phyloP scores from a whole-genome alignment of 805 yeast species.

The Helenozyma baotianmanensis region DNA sequence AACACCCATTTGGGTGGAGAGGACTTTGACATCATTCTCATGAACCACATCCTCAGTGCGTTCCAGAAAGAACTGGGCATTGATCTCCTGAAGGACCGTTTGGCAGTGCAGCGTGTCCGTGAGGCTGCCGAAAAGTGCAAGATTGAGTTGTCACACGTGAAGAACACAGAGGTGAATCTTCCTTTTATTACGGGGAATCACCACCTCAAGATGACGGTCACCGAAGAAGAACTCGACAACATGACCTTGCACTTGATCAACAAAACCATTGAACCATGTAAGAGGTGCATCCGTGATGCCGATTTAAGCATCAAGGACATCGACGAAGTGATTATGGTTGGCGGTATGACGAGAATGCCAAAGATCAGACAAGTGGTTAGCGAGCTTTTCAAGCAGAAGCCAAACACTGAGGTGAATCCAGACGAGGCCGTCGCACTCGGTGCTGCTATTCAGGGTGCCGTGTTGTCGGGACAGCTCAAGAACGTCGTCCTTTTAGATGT shows the following conservation, averaged over 20 bases:
- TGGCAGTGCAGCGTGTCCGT: conserved; percentile 69
- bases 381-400: conserved; percentile 55
- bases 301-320: conserved; percentile 59
- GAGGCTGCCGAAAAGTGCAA: conserved; percentile 77
- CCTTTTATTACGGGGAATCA: conserved; percentile 65
- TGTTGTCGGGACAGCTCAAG: conserved; percentile 22
- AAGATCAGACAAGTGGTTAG: conserved; percentile 62
- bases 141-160: conserved; percentile 67
- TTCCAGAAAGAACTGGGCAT: conserved; percentile 50
- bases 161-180: conserved; percentile 56
- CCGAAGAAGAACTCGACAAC: conserved; percentile 64
- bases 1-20: conserved; percentile 85
- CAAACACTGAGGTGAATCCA: conserved; percentile 76
- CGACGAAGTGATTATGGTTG: conserved; percentile 74
- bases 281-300: conserved; percentile 71
- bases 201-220: conserved; percentile 54
- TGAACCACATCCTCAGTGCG: conserved; percentile 50
- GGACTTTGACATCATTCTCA: conserved; percentile 69
- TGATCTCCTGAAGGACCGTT: conserved; percentile 48
- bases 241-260: conserved; percentile 64
- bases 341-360: conserved; percentile 93
- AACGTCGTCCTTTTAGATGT: conserved; percentile 26
- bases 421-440: conserved; percentile 42
- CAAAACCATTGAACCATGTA: conserved; percentile 68
- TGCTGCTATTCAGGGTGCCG: conserved; percentile 29